Conservation (phyloP, 2,329 filamentous ascomycete genomes). For the Cladosporium oxysporum region DNA sequence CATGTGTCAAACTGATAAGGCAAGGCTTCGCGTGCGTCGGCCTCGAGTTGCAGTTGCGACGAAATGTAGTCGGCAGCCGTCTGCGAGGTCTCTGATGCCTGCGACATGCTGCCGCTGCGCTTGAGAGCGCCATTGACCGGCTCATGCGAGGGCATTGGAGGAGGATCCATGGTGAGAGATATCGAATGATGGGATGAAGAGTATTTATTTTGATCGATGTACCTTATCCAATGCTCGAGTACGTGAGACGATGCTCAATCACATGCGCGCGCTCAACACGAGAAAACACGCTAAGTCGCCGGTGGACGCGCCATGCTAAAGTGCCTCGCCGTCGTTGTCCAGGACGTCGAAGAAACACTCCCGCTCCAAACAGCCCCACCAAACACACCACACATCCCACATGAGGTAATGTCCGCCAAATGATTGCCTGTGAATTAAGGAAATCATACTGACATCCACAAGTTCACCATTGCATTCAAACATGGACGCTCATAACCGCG, state of each 20-base stretch:
- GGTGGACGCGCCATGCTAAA: not conserved
- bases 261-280: constrained; percentile 6
- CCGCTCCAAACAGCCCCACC: constrained; percentile 10
- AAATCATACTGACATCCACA: constrained; percentile 13
- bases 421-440: not conserved
- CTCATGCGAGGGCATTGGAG: not conserved
- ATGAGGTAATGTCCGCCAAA: not conserved
- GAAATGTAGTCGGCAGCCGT: constrained; percentile 72
- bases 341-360: constrained; percentile 8
- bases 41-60: constrained; percentile 85
- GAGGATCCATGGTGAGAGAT: constrained; percentile 5
- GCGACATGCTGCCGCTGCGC: constrained; percentile 36
- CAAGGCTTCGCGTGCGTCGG: constrained; percentile 89
- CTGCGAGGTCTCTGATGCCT: constrained; percentile 54
- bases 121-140: constrained; percentile 8
- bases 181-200: not conserved
- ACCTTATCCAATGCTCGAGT: not conserved
- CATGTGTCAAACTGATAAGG: constrained; percentile 96
- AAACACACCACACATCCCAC: constrained; percentile 18
- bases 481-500: constrained; percentile 81
- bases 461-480: constrained; percentile 82
- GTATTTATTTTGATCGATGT: not conserved
- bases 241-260: not conserved
- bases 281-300: constrained; percentile 6
- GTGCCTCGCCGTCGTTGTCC: constrained; percentile 7